These are phyloP conservation scores for Fulvia fulva DNA, from an alignment of 2,329 filamentous ascomycete genomes.

Conservation along the genomic window DNA sequence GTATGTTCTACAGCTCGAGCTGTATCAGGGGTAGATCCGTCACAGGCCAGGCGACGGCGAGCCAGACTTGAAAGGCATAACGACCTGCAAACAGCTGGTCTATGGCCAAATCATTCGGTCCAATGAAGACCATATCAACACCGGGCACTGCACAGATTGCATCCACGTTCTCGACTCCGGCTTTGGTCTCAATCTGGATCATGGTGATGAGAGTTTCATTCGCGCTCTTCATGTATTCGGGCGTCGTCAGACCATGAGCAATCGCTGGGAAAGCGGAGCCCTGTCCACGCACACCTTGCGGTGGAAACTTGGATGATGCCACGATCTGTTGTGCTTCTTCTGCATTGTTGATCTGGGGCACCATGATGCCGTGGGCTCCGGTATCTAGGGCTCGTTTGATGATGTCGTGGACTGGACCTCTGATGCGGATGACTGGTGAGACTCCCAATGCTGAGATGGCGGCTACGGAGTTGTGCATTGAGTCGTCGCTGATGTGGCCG, in stretches of 20 bases:
- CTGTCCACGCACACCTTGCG: constrained; percentile 51
- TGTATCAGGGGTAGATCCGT: too few relatives aligned
- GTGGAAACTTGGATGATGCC: constrained; percentile 52
- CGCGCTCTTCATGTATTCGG: constrained; percentile 49
- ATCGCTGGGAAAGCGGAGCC: constrained; percentile 54
- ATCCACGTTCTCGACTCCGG: constrained; percentile 38
- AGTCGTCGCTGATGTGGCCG: constrained; percentile 51
- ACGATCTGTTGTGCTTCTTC: constrained; percentile 51
- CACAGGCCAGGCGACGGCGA: too few relatives aligned
- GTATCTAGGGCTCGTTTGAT: constrained; percentile 30
- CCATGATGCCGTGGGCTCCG: constrained; percentile 38
- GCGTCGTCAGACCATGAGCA: constrained; percentile 48
- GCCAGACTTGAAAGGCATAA: too few relatives aligned
- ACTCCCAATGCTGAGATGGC: constrained; percentile 40
- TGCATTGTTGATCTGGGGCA: constrained; percentile 49
- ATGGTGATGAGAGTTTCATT: constrained; percentile 51
- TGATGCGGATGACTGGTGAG: constrained; percentile 44
- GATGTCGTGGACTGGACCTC: constrained; percentile 55
- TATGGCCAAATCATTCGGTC: neutral
- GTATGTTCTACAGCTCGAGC: too few relatives aligned
- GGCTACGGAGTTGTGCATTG: constrained; percentile 53
- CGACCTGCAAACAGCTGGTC: too few relatives aligned
- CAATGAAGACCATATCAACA: constrained; percentile 1
- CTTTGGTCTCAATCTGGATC: constrained; percentile 43
- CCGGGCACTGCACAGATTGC: constrained; percentile 42